A percentile compares a stretch with the other conserved stretches of the same genome.
These are phyloP conservation scores for Biscogniauxia mediterranea DNA, from an alignment of 2,329 filamentous ascomycete genomes.

Conservation along the genomic window DNA sequence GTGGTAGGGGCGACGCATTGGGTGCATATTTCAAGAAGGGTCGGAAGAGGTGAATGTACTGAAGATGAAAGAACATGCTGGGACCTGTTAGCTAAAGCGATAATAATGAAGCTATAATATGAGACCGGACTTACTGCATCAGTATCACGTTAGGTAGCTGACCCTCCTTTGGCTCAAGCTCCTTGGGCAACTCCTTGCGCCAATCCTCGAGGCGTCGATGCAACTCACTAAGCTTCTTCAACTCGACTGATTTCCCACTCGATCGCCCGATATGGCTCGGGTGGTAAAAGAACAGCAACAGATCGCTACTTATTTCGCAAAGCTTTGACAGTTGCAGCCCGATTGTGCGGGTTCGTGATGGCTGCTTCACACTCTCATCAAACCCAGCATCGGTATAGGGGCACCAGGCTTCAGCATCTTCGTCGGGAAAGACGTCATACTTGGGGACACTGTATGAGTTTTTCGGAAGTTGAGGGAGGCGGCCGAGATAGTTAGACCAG, in stretches of 20 bases:
- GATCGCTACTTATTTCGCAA: slow-evolving; percentile 90
- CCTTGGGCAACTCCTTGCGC: slow-evolving; percentile 78
- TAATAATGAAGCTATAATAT: background rate
- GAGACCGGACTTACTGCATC: slow-evolving; percentile 68
- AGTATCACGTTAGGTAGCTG: slow-evolving; percentile 78
- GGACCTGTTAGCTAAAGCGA: slow-evolving; percentile 21
- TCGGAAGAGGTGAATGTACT: slow-evolving; percentile 93
- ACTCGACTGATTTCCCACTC: slow-evolving; percentile 74
- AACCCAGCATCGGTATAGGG: slow-evolving; percentile 85
- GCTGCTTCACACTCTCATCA: slow-evolving; percentile 69
- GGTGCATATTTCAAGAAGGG: slow-evolving; percentile 92
- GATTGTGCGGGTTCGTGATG: slow-evolving; percentile 77
- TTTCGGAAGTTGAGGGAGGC: slow-evolving; percentile 80
- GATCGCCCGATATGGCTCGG: slow-evolving; percentile 64
- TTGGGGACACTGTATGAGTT: slow-evolving; percentile 81
- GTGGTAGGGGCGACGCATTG: slow-evolving; percentile 74
- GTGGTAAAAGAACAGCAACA: slow-evolving; percentile 89
- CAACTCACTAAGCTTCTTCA: slow-evolving; percentile 90
- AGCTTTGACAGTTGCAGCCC: slow-evolving; percentile 78
- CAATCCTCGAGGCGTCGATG: slow-evolving; percentile 88
- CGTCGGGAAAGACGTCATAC: slow-evolving; percentile 84
- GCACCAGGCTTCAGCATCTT: slow-evolving; percentile 83
- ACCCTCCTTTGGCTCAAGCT: slow-evolving; percentile 86
- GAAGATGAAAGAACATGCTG: slow-evolving; percentile 96
- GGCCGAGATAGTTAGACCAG: slow-evolving; percentile 95